Evolutionary conservation across 768 basidiomycete species (phyloP).

Genomic region (Rhodocollybia butyracea): DNA sequence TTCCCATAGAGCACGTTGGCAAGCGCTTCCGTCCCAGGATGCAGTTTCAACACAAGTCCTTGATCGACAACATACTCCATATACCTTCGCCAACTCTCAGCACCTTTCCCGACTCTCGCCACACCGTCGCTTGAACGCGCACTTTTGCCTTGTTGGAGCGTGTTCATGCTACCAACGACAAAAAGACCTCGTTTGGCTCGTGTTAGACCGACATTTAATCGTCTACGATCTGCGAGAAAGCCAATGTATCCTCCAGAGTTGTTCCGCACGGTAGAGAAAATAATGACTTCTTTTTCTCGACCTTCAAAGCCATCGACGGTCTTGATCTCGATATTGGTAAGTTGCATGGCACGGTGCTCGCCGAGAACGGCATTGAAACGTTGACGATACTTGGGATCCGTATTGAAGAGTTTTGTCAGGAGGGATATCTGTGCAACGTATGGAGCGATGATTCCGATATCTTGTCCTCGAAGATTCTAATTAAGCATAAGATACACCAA

Average conservation of each 20-base stretch:
- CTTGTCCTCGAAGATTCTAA: conserved; percentile 59
- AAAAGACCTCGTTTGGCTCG: conserved; percentile 85
- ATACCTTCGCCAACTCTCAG: conserved; percentile 60
- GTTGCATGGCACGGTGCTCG: conserved; percentile 58
- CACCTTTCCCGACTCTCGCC: conserved; percentile 36
- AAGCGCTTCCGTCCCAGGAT: conserved; percentile 35
- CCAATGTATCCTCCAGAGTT: conserved; percentile 78
- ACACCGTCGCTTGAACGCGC: conserved; percentile 16
- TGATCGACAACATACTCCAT: conserved; percentile 50
- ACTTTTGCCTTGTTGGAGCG: conserved; percentile 50
- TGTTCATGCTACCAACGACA: conserved; percentile 70
- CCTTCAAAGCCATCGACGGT: conserved; percentile 96
- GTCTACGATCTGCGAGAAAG: conserved; percentile 80
- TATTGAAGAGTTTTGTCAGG: conserved; percentile 62
- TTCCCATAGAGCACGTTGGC: conserved; percentile 40
- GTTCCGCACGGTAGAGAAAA: conserved; percentile 89
- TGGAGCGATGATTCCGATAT: conserved; percentile 92
- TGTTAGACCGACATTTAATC: conserved; percentile 90
- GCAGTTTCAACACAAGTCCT: conserved; percentile 39
- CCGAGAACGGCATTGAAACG: conserved; percentile 66
- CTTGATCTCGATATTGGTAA: conserved; percentile 75
- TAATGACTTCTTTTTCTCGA: conserved; percentile 87
- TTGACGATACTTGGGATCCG: conserved; percentile 45
- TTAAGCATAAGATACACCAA: background rate
- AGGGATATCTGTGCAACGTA: conserved; percentile 85